Base-by-base conservation (phyloP, 108 stramenopile species). In the Asterionellopsis glacialis region DNA sequence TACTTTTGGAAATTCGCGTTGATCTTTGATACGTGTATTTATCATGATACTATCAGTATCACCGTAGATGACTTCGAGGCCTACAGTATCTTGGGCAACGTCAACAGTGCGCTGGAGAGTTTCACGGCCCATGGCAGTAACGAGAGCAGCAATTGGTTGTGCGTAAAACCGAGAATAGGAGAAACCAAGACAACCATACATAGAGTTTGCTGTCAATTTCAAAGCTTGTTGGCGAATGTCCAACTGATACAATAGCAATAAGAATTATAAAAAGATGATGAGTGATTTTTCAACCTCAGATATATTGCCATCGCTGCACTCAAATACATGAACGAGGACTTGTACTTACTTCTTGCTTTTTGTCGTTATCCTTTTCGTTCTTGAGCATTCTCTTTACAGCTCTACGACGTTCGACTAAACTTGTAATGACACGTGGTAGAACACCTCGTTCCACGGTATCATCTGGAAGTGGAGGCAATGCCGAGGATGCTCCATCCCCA, bases 41-140 rank as follows among this genome's bases (percentile, higher is more conserved):
- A 99, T 95, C 98, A 99, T 99, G 75, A 99, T 97, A 60, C 88
- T 90, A 72, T 99, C 98, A 9, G 98, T 99, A 70, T 99, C 98
- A 50, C 98, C 98, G 69, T 99, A 99, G 54, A 99, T 96, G 25
- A 99, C 98, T 41, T 99, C 97, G 18, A 99, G 78, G 33, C 96
- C 95, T 42, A 99, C 81, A 51, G 89, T 68, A 18, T 89, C 69
- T 68, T 95, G 90, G 18, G 97, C 90, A 54, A 99, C 78, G 57
- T 97, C 93, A 9, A 97, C 96, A 15, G 97, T 98, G 51, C 89
- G 57, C 76, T 98, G 97, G 19, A 99, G 91, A 25, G 96, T 97
- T 60, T 98, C 95, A 44, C 98, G 91, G 38, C 98, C 98, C 95
- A 95, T 90, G 49, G 96, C 81, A 51, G 98, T 99, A 47, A 99